Base-by-base conservation (phyloP, 2,329 filamentous ascomycete species). In the Rosellinia necatrix region DNA sequence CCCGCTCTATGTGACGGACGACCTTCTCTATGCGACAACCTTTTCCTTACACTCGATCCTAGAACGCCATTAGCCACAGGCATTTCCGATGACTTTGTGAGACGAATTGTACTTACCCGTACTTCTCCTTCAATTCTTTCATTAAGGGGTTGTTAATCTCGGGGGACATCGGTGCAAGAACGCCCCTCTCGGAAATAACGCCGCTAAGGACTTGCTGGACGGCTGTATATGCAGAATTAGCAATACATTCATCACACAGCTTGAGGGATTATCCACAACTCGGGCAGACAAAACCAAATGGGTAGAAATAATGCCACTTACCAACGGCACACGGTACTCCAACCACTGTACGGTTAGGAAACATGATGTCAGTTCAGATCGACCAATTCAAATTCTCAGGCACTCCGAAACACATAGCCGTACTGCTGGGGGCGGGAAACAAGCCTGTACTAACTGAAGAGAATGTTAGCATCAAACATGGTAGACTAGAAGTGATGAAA, bases 191-290 rank as follows among this genome's bases (percentile, higher is more conserved):
- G 37, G 77, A 81, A 59, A 93, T 84, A 2, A 84, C 88, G 13
- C 90, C 89, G 72, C 91, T 81, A 34, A 93, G 81, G 21, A 94
- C 88, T 78, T 89, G 84, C 80, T 90, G 82, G 60, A 92, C 89
- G 49, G 91, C 60, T 41, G 22, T 5, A 41, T 19, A 52, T 6
- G 13, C 19, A 21, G 40, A 2, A 15, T 47, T 12, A 55, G 48
- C n/a, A 6, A 34, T 56, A 15, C 27, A 5, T 25, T 34, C n/a
- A 37, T 6, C 29, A 34, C n/a, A 30, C 15, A 12, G 21, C 10
- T 44, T 12, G 12, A 38, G 9, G 10, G 25, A 30, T 24, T 8
- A 19, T 10, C n/a, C 6, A 15, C 2, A 27, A 3, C n/a, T 10
- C 5, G 5, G 27, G 34, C 2, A 17, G n/a, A 10, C 13, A 3